Evolutionary conservation across 768 basidiomycete genomes (phyloP), one percentile per base, ranked within the genome.

Genomic region (Tylopilus intermedius): DNA sequence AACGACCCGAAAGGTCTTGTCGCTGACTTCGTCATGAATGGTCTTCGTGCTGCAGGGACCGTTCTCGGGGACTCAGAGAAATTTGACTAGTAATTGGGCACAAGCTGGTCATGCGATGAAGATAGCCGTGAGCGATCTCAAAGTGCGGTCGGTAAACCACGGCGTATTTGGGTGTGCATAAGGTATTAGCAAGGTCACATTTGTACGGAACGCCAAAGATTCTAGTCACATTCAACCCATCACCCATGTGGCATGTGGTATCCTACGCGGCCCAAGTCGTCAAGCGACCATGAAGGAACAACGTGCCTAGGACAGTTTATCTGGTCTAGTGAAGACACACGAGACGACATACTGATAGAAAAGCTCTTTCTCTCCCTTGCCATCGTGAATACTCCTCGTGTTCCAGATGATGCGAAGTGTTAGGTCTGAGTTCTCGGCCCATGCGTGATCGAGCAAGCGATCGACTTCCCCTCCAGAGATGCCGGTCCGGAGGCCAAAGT

Each of bases 11-110:
- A 80, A 54, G 91, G 88, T 3, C 71, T 82, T 56, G 92, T 90
- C 1, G 75, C 72, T 60, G 72, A 72, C 10, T 95, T 95, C 64
- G 88, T 94, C 56, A 84, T 94, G 81, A 93, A 96, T 60, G 93
- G 89, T 0, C 75, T 95, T 48, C 77, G 71, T 49, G 80, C 74
- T 7, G 88, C 88, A 1, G 86, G 88, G 10, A 71, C 76, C 22
- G 76, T 78, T 18, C 75, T 95, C 11, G 88, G 90, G 8, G 70
- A 88, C 56, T 82, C 85, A 57, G 62, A 64, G 5, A 54, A 88
- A 57, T 88, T 93, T 60, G 74, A 79, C 26, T 53, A 67, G 71
- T 35, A 82, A 88, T 29, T 94, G 90, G 90, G 83, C 84, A 53
- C 93, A 94, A 64, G 71, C 81, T 47, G 73, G 74, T 64, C 57